A percentile compares a stretch with the other conserved stretches of the same genome.
These are phyloP conservation scores for Chrysanthemum seticuspe DNA, from an alignment of 129 eudicot genomes.

Conservation along the genomic window DNA sequence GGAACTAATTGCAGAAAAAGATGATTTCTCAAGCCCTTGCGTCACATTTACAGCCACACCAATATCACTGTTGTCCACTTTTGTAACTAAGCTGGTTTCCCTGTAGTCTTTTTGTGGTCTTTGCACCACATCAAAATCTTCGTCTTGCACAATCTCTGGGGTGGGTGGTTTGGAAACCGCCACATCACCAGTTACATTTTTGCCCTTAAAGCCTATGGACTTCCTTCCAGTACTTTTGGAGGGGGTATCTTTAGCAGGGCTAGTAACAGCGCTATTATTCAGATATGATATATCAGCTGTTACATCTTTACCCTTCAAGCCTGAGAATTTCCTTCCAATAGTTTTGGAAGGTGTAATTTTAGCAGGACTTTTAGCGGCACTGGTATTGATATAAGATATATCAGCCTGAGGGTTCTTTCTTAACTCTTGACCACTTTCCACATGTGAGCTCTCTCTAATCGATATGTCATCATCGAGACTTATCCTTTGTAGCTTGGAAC, in stretches of 20 bases:
- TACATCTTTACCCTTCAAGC: constrained; percentile 32
- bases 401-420: constrained; percentile 11
- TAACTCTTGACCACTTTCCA: constrained; percentile 20
- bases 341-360: constrained; percentile 14
- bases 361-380: constrained; percentile 25
- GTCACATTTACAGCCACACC: constrained; percentile 23
- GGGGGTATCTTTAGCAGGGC: constrained; percentile 19
- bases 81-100: constrained; percentile 14
- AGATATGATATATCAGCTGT: not conserved
- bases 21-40: constrained; percentile 21
- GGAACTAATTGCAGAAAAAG: constrained; percentile 20
- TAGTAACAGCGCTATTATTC: constrained; percentile 15
- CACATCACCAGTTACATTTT: constrained; percentile 18
- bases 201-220: constrained; percentile 25
- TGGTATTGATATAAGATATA: not conserved
- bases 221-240: constrained; percentile 11
- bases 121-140: constrained; percentile 22
- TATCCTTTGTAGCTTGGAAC: constrained; percentile 39
- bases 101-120: constrained; percentile 12
- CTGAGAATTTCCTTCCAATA: constrained; percentile 11
- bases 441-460: constrained; percentile 5
- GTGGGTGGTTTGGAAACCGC: constrained; percentile 19
- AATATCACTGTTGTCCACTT: constrained; percentile 28
- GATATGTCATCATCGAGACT: constrained; percentile 13
- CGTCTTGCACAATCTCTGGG: constrained; percentile 25